Conservation (phyloP, 2,329 filamentous ascomycete species). For the Herpomyces periplanetae region DNA sequence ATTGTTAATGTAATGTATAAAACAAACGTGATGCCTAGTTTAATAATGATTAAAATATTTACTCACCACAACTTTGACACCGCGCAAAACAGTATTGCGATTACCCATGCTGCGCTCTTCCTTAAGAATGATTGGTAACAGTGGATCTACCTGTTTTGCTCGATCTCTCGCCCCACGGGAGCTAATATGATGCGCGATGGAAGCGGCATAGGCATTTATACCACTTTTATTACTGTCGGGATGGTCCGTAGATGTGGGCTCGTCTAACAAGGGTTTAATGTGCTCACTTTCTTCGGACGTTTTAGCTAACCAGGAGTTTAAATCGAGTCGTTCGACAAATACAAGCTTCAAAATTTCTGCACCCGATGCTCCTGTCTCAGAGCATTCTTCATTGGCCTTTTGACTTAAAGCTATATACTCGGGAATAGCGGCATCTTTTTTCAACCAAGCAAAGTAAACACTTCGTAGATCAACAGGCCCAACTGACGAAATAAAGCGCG, state of each 20-base stretch:
- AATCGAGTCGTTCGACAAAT: constrained; percentile 61
- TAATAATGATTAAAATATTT: constrained; percentile 7
- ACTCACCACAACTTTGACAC: constrained; percentile 65
- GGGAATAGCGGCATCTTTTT: constrained; percentile 54
- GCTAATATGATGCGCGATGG: constrained; percentile 12
- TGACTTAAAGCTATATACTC: constrained; percentile 63
- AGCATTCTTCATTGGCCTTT: constrained; percentile 35
- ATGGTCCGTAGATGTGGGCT: constrained; percentile 8
- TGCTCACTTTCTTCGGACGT: constrained; percentile 69
- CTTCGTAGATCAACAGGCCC: constrained; percentile 47
- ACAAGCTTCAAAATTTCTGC: constrained; percentile 39
- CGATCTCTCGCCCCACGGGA: constrained; percentile 7
- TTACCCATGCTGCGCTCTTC: constrained; percentile 72
- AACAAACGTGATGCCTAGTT: constrained; percentile 1
- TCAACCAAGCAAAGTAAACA: constrained; percentile 83
- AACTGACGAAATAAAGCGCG: constrained; percentile 46
- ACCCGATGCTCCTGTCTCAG: constrained; percentile 13
- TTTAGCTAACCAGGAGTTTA: constrained; percentile 73
- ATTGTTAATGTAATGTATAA: constrained; percentile 1
- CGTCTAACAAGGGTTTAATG: constrained; percentile 42
- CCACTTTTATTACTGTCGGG: too few species aligned
- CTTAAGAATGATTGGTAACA: constrained; percentile 11
- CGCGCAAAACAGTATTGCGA: constrained; percentile 49
- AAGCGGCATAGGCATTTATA: too few species aligned
- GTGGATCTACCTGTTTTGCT: constrained; percentile 7